Evolutionary conservation across 768 basidiomycete genomes (phyloP), one percentile per base, ranked within the genome.

Genomic region (Suillus plorans): DNA sequence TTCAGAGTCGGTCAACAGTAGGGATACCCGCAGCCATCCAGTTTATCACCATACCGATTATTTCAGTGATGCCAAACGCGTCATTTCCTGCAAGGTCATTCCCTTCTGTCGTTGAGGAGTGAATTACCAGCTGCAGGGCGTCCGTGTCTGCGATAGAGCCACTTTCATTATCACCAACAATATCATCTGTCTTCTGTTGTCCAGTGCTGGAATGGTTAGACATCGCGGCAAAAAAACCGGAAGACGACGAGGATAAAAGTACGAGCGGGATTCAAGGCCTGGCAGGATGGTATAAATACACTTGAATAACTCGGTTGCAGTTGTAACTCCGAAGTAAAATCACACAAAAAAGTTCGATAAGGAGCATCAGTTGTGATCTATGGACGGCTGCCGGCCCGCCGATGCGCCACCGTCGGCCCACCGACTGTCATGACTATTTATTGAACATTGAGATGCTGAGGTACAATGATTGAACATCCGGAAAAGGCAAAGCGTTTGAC

Each of bases 1-100:
- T 65, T 66, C 63, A n/a, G 56, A 69, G 65, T 66, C 63, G 71
- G 72, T 70, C 76, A 65, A 68, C 78, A 78, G 76, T 74, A 79
- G 80, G 85, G 90, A 91, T 93, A 94, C 92, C 92, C 92, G 92
- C 89, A 94, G 92, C 92, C 74, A 78, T 82, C 86, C 88, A 88
- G 85, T 84, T 76, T 77, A 80, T 82, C 82, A 86, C 78, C 74
- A 84, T 92, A 92, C 90, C 89, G 79, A 80, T 85, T 80, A 71
- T 47, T 77, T 73, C 73, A 77, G 74, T 72, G 73, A 72, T 69
- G 62, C 68, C 61, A 62, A 64, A 66, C 75, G 71, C 69, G 64
- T 69, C 71, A 72, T 58, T 59, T 72, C 74, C 74, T 69, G 70
- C 73, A 62, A 61, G 71, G 69, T 70, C 74, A 70, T 70, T 73